Evolutionary conservation across 2,329 filamentous ascomycete species (phyloP), one percentile per base, ranked within the genome.

Genomic region (Polytolypa hystricis): DNA sequence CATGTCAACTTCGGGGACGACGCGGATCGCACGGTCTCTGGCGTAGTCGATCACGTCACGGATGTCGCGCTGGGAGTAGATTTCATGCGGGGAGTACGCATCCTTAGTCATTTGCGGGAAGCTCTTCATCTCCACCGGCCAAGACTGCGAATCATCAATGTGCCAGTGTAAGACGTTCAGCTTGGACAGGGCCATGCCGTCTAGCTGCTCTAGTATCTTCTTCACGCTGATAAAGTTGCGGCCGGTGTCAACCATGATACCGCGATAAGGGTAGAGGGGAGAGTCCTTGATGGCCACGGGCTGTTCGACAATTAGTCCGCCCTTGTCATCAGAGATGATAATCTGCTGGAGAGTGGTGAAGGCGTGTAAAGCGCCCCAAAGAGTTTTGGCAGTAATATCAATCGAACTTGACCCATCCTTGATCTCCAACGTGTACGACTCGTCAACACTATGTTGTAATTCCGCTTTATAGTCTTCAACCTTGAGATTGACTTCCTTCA

Each of bases 1-100:
- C 70, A 76, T 76, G 50, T 77, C 73, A 28, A 76, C 66, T 47
- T 77, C 73, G n/a, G 73, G 70, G 21, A 77, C 61, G 38, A 77
- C 61, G 37, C 74, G 70, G n/a, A 77, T 62, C 38, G 67, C 73
- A 12, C 72, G 72, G 21, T 66, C 65, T 25, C 66, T 59, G 11
- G 67, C 70, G 43, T 73, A 73, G 9, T 51, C 48, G 34, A 74
- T 61, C 33, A 74, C 53, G 2, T 55, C 54, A 12, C 52, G 57
- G 30, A 74, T 51, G 39, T 63, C 58, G 0, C 48, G 45, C 2
- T 65, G 58, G 2, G 62, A 61, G 49, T 66, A 73, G 33, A 58
- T 52, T 44, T 72, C 66, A 4, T 61, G 58, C 7, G 55, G 35
- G 0, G 70, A 73, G 51, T 73, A 74, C 2, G 71, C 70, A 39